Percentiles rank a stretch among this genome's conserved stretches.
Evolutionary conservation across 148 eudicot genomes (phyloP).

Genomic region (Euryodendron excelsum): DNA sequence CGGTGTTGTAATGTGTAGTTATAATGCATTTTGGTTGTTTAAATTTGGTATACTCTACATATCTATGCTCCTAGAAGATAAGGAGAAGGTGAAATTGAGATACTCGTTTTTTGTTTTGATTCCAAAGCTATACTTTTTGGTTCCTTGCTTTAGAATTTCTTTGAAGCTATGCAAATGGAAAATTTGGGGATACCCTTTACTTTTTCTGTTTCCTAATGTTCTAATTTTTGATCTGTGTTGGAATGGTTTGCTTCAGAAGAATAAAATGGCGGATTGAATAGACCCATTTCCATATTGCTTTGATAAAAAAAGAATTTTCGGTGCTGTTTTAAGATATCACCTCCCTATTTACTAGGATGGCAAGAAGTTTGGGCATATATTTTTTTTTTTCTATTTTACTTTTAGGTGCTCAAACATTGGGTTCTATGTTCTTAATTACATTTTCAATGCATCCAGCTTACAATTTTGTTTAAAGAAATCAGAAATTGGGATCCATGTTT

Average conservation of each 20-base stretch:
- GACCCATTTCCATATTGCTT: background rate
- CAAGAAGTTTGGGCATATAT: too few species aligned
- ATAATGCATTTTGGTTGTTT: background rate
- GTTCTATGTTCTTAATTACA: background rate
- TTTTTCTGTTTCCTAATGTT: background rate
- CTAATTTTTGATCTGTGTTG: background rate
- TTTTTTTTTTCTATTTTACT: background rate
- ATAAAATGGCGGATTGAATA: background rate
- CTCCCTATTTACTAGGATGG: too few species aligned
- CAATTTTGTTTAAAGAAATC: background rate
- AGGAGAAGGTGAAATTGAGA: background rate
- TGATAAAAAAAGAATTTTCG: background rate
- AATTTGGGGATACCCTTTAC: background rate
- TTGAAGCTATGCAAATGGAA: background rate
- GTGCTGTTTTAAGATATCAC: too few species aligned
- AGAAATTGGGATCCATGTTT: background rate
- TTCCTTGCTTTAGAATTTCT: background rate
- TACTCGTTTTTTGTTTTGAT: background rate
- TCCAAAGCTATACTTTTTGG: background rate
- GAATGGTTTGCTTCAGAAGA: background rate
- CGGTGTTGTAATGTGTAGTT: background rate
- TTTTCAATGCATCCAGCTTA: background rate
- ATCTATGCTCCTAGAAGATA: too few species aligned
- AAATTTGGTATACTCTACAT: background rate
- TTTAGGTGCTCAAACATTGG: background rate